phyloP scores from a whole-genome alignment of 306 rosid species.

The Glycine tomentella region DNA sequence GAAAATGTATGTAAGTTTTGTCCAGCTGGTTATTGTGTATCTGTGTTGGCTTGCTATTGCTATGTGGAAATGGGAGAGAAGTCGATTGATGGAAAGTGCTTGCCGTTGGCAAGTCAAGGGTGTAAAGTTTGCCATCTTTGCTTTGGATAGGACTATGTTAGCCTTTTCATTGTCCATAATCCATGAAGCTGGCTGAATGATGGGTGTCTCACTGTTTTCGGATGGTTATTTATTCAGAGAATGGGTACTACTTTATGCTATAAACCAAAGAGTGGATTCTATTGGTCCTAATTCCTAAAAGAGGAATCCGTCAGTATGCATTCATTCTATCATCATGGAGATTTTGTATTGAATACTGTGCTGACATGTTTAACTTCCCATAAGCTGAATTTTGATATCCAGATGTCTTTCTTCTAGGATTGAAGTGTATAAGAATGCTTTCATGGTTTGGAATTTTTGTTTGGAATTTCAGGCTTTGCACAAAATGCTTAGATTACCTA shows the following conservation, averaged over 20 bases:
- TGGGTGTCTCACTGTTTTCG: slow-evolving; percentile 13
- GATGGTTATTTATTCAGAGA: slow-evolving; percentile 18
- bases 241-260: neutral
- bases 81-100: slow-evolving; percentile 11
- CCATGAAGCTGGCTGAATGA: slow-evolving; percentile 6
- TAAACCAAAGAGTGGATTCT: neutral
- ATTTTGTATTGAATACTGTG: slow-evolving; percentile 17
- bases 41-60: slow-evolving; percentile 11
- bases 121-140: slow-evolving; percentile 23
- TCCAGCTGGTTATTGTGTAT: neutral
- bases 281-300: neutral
- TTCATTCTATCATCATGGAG: slow-evolving; percentile 17
- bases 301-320: neutral
- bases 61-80: slow-evolving; percentile 13
- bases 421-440: slow-evolving; percentile 10
- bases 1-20: neutral
- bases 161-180: slow-evolving; percentile 22
- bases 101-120: slow-evolving; percentile 8
- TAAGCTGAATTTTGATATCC: slow-evolving; percentile 22
- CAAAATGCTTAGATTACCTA: neutral
- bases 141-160: slow-evolving; percentile 24
- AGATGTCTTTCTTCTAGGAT: slow-evolving; percentile 30
- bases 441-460: neutral
- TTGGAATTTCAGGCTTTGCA: neutral
- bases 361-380: neutral